Conservation (phyloP, 164 flowering plant species). For the Paratinospora sagittata region DNA sequence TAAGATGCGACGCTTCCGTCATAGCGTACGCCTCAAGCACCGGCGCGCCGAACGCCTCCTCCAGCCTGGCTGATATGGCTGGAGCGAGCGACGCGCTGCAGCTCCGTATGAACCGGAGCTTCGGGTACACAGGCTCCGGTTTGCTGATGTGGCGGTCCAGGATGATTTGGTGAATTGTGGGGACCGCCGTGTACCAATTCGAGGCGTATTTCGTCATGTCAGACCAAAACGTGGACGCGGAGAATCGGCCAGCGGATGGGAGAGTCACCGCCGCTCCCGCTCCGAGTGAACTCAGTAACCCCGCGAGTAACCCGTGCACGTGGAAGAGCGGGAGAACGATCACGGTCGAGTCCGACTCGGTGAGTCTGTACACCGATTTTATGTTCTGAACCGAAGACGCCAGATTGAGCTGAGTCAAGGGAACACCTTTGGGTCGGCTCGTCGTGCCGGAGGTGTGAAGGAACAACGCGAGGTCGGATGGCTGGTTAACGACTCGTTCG, state of each 20-base stretch:
- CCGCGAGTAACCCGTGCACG: conserved; percentile 79
- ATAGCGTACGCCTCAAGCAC: conserved; percentile 94
- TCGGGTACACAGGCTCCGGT: conserved; percentile 67
- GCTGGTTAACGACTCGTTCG: conserved; percentile 41
- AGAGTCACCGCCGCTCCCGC: conserved; percentile 79
- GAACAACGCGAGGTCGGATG: conserved; percentile 75
- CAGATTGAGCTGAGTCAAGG: conserved; percentile 70
- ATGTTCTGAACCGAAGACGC: conserved; percentile 68
- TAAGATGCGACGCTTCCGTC: conserved; percentile 67
- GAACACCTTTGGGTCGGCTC: conserved; percentile 94
- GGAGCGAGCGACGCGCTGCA: conserved; percentile 88
- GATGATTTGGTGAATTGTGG: conserved; percentile 91
- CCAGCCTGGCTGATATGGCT: conserved; percentile 51
- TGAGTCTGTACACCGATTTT: conserved; percentile 60
- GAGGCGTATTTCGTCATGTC: conserved; percentile 65
- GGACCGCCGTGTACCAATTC: conserved; percentile 97
- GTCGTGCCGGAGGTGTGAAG: conserved; percentile 98
- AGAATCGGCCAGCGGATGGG: conserved; percentile 85
- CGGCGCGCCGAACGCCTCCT: conserved; percentile 76
- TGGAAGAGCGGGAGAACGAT: conserved; percentile 89
- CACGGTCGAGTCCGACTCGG: conserved; percentile 75
- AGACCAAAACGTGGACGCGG: conserved; percentile 82
- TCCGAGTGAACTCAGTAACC: conserved; percentile 58
- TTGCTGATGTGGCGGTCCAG: conserved; percentile 61
- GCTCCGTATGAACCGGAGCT: conserved; percentile 81